Conservation (phyloP, 768 basidiomycete genomes). For the Polyporus arcularius region DNA sequence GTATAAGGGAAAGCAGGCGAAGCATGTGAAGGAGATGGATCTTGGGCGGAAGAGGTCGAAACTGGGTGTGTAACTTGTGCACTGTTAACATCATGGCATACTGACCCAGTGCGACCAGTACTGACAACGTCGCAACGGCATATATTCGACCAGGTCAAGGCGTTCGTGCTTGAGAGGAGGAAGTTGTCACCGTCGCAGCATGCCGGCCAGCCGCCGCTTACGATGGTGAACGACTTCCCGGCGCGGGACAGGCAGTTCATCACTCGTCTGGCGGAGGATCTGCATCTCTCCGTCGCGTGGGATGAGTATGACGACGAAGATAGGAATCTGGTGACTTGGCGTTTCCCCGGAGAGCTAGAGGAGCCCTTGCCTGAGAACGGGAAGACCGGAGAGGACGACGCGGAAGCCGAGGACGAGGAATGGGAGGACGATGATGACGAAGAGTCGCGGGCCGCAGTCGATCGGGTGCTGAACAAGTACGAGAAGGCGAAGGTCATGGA, state of each 20-base stretch:
- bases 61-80: conserved; percentile 50
- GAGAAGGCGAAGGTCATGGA: conserved; percentile 78
- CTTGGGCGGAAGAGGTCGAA: conserved; percentile 55
- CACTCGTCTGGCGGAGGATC: conserved; percentile 67
- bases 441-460: conserved; percentile 72
- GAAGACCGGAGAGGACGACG: conserved; percentile 36
- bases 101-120: conserved; percentile 40
- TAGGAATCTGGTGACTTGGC: conserved; percentile 70
- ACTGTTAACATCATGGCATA: background rate
- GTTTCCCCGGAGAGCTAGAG: conserved; percentile 50
- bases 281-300: conserved; percentile 84
- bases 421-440: conserved; percentile 63
- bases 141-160: conserved; percentile 78
- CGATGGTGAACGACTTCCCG: conserved; percentile 78
- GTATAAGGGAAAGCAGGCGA: conserved; percentile 91
- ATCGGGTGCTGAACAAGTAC: conserved; percentile 86
- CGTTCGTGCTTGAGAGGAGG: conserved; percentile 61
- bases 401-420: conserved; percentile 55
- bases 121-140: conserved; percentile 73
- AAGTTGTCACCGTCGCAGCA: conserved; percentile 29
- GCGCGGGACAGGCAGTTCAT: conserved; percentile 84
- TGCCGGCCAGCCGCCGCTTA: conserved; percentile 38
- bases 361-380: conserved; percentile 37
- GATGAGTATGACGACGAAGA: conserved; percentile 91
- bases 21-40: conserved; percentile 68